Conservation (phyloP, 108 stramenopile species). For the Cyclostephanos tholiformis region DNA sequence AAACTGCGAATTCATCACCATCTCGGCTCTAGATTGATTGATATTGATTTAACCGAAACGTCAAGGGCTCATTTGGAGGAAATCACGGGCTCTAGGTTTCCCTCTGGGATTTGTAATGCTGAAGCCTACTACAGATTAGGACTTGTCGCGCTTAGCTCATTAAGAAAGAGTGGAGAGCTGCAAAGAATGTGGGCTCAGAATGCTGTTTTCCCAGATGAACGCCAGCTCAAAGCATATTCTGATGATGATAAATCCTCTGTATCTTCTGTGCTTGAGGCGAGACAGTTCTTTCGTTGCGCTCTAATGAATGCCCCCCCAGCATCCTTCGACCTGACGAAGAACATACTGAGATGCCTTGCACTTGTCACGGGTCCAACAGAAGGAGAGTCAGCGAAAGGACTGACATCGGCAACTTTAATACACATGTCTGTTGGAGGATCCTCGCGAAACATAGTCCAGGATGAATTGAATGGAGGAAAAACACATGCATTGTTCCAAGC, state of each 20-base stretch:
- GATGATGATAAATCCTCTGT: neutral
- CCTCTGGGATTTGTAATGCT: conserved; percentile 33
- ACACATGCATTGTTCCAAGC: conserved; percentile 35
- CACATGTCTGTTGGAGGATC: conserved; percentile 50
- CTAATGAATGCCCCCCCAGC: conserved; percentile 34
- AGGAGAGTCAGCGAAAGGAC: neutral
- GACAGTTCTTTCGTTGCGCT: conserved; percentile 35
- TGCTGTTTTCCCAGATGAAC: conserved; percentile 7
- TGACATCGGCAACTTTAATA: conserved; percentile 29
- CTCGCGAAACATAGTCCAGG: conserved; percentile 25
- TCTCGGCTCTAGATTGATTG: neutral
- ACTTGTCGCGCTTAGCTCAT: conserved; percentile 39
- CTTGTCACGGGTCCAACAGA: conserved; percentile 58
- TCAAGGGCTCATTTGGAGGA: conserved; percentile 9
- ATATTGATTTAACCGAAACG: neutral
- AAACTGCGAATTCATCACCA: conserved; percentile 16
- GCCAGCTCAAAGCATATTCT: conserved; percentile 1
- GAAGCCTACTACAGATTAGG: conserved; percentile 62
- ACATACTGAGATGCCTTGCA: conserved; percentile 67
- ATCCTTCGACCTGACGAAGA: conserved; percentile 48
- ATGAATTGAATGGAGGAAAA: conserved; percentile 12
- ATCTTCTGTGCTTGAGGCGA: conserved; percentile 19
- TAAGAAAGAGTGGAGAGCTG: conserved; percentile 47
- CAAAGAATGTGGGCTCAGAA: conserved; percentile 48
- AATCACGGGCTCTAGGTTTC: neutral